These are phyloP conservation scores for Westerdykella aurantiaca DNA, from an alignment of 2,329 filamentous ascomycete species.

Conservation along the genomic window DNA sequence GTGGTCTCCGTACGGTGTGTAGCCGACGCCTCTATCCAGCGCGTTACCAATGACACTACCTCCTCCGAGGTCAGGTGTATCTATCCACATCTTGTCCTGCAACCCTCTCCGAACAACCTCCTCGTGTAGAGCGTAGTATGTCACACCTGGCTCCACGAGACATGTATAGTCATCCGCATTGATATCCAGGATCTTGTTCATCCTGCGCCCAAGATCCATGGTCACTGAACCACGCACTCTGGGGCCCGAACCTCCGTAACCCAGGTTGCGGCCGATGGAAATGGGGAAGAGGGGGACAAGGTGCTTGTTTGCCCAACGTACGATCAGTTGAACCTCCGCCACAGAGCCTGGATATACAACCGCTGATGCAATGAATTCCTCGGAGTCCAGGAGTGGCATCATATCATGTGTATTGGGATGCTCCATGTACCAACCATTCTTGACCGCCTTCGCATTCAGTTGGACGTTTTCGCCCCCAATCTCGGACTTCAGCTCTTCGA, in stretches of 20 bases:
- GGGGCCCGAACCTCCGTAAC: conserved; percentile 48
- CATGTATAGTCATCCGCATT: conserved; percentile 37
- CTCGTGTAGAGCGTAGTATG: conserved; percentile 47
- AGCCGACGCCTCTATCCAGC: conserved; percentile 31
- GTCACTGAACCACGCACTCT: conserved; percentile 43
- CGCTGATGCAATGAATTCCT: conserved; percentile 42
- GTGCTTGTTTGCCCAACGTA: conserved; percentile 32
- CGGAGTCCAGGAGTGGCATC: conserved; percentile 40
- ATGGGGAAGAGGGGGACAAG: conserved; percentile 30
- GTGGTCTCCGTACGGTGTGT: conserved; percentile 38
- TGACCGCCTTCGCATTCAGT: conserved; percentile 26
- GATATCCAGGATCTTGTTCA: conserved; percentile 40
- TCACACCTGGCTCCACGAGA: conserved; percentile 46
- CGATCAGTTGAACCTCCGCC: conserved; percentile 30
- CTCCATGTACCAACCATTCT: conserved; percentile 21
- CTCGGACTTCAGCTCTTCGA: conserved; percentile 6
- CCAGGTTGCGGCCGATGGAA: conserved; percentile 43
- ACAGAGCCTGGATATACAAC: conserved; percentile 42
- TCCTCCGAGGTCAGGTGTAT: conserved; percentile 33
- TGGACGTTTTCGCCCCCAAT: conserved; percentile 10
- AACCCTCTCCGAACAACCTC: conserved; percentile 41
- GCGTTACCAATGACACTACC: conserved; percentile 34
- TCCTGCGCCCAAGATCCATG: conserved; percentile 41
- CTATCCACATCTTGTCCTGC: conserved; percentile 42
- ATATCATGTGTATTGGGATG: conserved; percentile 36